phyloP scores from a whole-genome alignment of 768 basidiomycete species.

The Filobasidium floriforme region DNA sequence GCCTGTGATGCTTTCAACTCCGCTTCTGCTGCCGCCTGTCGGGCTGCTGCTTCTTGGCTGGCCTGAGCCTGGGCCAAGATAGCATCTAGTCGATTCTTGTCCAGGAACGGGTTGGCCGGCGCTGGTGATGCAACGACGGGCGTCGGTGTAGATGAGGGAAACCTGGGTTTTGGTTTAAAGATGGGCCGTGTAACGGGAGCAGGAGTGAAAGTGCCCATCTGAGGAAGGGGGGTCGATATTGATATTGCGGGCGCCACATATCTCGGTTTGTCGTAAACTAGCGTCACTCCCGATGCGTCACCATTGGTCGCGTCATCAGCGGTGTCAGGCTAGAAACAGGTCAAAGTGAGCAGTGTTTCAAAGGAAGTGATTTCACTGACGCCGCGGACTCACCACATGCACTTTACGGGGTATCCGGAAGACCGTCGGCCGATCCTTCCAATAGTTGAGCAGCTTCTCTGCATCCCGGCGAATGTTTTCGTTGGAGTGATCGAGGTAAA shows the following conservation, averaged over 20 bases:
- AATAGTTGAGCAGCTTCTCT: constrained; percentile 69
- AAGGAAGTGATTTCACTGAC: neutral
- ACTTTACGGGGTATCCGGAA: constrained; percentile 67
- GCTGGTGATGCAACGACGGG: neutral
- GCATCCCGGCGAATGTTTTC: constrained; percentile 56
- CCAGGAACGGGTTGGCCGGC: neutral
- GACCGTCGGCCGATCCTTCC: constrained; percentile 67
- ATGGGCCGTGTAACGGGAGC: constrained; percentile 8
- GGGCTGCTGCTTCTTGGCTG: neutral
- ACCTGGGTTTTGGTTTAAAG: neutral
- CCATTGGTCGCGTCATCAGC: constrained; percentile 18
- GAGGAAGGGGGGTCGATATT: neutral
- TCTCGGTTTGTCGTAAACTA: constrained; percentile 7
- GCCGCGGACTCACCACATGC: constrained; percentile 11
- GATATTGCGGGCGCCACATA: neutral
- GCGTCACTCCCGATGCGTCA: neutral
- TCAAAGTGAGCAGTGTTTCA: neutral
- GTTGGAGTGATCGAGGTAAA: constrained; percentile 51
- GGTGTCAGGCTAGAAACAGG: constrained; percentile 10
- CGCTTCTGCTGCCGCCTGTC: neutral
- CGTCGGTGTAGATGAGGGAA: neutral
- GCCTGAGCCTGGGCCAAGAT: constrained; percentile 13
- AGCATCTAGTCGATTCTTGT: constrained; percentile 7
- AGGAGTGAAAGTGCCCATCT: constrained; percentile 7
- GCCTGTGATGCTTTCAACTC: neutral